phyloP scores from a whole-genome alignment of 345 rosid species.

The Gossypium bickii region DNA sequence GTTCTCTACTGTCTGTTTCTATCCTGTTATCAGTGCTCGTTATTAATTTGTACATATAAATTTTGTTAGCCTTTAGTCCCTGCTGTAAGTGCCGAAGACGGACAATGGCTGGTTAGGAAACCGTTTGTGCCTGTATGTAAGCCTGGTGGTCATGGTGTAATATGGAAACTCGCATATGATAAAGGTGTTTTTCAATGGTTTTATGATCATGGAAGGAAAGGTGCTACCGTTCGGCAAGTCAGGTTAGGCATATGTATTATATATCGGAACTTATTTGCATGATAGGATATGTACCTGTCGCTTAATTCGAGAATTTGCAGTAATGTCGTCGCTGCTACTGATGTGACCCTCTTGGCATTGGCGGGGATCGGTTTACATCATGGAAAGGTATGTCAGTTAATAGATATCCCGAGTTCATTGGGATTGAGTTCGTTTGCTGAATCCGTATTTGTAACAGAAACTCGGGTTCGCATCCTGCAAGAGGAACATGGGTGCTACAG shows the following conservation, averaged over 20 bases:
- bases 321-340: slow-evolving; percentile 91
- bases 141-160: slow-evolving; percentile 96
- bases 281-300: background rate
- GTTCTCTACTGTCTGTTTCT: background rate
- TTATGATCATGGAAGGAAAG: slow-evolving; percentile 72
- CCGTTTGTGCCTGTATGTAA: slow-evolving; percentile 82
- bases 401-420: background rate
- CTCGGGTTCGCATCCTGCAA: slow-evolving; percentile 90
- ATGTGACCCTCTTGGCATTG: slow-evolving; percentile 82
- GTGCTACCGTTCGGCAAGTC: slow-evolving; percentile 93
- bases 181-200: slow-evolving; percentile 88
- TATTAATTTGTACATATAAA: slow-evolving; percentile 20
- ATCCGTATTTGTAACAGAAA: slow-evolving; percentile 46
- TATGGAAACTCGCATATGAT: slow-evolving; percentile 95
- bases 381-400: slow-evolving; percentile 49
- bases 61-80: slow-evolving; percentile 81
- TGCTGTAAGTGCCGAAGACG: slow-evolving; percentile 73
- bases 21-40: slow-evolving; percentile 3
- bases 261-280: background rate
- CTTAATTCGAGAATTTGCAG: slow-evolving; percentile 44
- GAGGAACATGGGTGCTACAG: slow-evolving; percentile 74
- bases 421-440: background rate
- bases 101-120: slow-evolving; percentile 70
- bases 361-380: slow-evolving; percentile 81
- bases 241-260: slow-evolving; percentile 47